Base-by-base conservation (phyloP, 306 rosid genomes). In the Vicia sativa region DNA sequence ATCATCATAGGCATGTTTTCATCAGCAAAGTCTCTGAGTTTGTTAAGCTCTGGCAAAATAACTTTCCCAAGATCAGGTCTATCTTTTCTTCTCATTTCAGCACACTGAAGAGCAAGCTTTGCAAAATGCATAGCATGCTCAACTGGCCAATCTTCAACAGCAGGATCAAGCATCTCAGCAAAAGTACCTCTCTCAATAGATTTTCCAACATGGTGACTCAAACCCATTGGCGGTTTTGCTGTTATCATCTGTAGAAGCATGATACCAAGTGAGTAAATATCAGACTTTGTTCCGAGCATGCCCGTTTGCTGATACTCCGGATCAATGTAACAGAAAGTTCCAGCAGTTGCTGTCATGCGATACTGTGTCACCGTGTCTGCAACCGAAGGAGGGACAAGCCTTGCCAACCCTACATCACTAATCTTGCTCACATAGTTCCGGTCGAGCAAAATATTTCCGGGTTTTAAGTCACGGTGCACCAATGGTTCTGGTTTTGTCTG, bases 271-370 rank as follows among this genome's bases (percentile, higher is more conserved):
- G 98, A 92, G 78, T 87, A 89, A 43, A 92, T 8, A 56, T 89
- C 95, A 18, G 98, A 92, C 76, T 89, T 86, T 55, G 77, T 79
- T 64, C 96, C 98, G 0, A 87, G 87, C 92, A 84, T 77, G 26
- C 96, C 98, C 0, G 96, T 92, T 68, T 89, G 92, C 58, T 92
- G 97, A 62, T 89, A 89, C 82, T 92, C 97, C 1, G 97, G 97
- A 45, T 92, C 96, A 26, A 92, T 89, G 76, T 92, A 92, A 50
- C 95, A 92, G 75, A 92, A 92, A 6, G 97, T 92, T 68, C 97
- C 97, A 0, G 97, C 97, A 5, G 96, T 83, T 69, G 97, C 74
- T 28, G 97, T 89, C 96, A 87, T 84, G 37, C 81, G 83, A 48
- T 89, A 92, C 75, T 89, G 97, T 15, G 97, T 89, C 5, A 84